These are phyloP conservation scores for Delphinella strobiligena DNA, from an alignment of 2,329 filamentous ascomycete species.

Conservation along the genomic window DNA sequence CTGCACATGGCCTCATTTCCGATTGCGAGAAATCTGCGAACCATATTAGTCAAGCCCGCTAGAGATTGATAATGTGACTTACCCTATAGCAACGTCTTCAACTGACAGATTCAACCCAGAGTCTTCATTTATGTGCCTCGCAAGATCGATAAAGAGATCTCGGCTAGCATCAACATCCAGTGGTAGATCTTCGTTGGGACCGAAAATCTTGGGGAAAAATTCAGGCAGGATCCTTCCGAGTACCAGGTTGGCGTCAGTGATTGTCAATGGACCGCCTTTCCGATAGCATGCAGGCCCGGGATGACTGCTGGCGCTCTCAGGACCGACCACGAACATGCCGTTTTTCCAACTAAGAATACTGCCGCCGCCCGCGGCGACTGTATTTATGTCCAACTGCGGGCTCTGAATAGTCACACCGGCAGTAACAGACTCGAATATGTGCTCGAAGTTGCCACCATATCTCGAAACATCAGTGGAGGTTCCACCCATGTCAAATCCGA, in stretches of 20 bases:
- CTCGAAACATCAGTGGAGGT: constrained; percentile 12
- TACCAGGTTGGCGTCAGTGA: constrained; percentile 23
- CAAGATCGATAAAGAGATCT: constrained; percentile 12
- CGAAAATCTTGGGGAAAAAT: constrained; percentile 23
- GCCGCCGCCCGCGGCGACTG: constrained; percentile 14
- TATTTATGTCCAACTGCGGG: constrained; percentile 15
- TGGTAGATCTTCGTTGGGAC: constrained; percentile 18
- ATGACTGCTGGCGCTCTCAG: constrained; percentile 23
- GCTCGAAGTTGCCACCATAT: constrained; percentile 11
- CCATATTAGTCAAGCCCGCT: too few relatives aligned
- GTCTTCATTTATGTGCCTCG: constrained; percentile 13
- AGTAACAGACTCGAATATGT: constrained; percentile 12
- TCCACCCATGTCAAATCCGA: constrained; percentile 38
- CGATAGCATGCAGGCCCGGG: constrained; percentile 22
- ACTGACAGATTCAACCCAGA: constrained; percentile 43
- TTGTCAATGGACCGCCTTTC: constrained; percentile 22
- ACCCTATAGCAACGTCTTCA: constrained; percentile 76
- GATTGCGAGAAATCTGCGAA: constrained; percentile 15
- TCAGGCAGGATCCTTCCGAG: constrained; percentile 19
- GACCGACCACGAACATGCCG: constrained; percentile 13
- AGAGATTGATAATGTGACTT: too few relatives aligned
- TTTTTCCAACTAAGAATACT: constrained; percentile 12
- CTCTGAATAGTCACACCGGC: constrained; percentile 12
- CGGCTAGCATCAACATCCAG: constrained; percentile 2
- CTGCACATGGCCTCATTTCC: constrained; percentile 19